These are phyloP conservation scores for Ascocoryne sarcoides DNA, from an alignment of 2,329 filamentous ascomycete species.

Conservation along the genomic window DNA sequence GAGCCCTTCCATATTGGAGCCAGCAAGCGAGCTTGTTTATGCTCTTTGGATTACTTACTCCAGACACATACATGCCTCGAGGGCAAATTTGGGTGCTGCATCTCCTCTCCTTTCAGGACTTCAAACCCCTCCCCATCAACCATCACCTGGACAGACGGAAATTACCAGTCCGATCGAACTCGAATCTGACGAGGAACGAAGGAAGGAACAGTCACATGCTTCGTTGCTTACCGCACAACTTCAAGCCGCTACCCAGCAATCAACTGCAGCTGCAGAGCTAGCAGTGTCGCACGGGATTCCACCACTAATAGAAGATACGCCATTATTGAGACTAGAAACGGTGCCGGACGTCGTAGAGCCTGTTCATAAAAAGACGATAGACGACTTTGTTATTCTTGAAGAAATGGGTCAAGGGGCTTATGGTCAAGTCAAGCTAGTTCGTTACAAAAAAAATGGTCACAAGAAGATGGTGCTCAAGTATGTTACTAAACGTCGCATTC, in stretches of 20 bases:
- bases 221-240: slow-evolving; percentile 47
- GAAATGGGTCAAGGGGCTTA: slow-evolving; percentile 99
- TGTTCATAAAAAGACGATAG: slow-evolving; percentile 70
- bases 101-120: slow-evolving; percentile 55
- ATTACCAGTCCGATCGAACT: slow-evolving; percentile 49
- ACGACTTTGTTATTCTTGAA: slow-evolving; percentile 86
- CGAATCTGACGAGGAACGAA: slow-evolving; percentile 41
- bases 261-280: slow-evolving; percentile 47
- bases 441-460: slow-evolving; percentile 65
- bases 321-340: slow-evolving; percentile 27
- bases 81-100: slow-evolving; percentile 49
- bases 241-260: slow-evolving; percentile 45
- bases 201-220: slow-evolving; percentile 32
- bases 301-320: slow-evolving; percentile 16
- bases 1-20: slow-evolving; percentile 32
- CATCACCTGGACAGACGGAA: slow-evolving; percentile 64
- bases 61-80: slow-evolving; percentile 74
- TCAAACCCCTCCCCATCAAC: slow-evolving; percentile 67
- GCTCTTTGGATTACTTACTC: slow-evolving; percentile 98
- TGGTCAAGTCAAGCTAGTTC: slow-evolving; percentile 90
- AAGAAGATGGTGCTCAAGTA: slow-evolving; percentile 95
- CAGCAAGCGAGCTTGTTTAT: slow-evolving; percentile 72
- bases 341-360: slow-evolving; percentile 29
- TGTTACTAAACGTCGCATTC: slow-evolving; percentile 90
- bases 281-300: slow-evolving; percentile 33